These are phyloP conservation scores for Lasiodiplodia theobromae DNA, from an alignment of 2,329 filamentous ascomycete species.

Conservation along the genomic window DNA sequence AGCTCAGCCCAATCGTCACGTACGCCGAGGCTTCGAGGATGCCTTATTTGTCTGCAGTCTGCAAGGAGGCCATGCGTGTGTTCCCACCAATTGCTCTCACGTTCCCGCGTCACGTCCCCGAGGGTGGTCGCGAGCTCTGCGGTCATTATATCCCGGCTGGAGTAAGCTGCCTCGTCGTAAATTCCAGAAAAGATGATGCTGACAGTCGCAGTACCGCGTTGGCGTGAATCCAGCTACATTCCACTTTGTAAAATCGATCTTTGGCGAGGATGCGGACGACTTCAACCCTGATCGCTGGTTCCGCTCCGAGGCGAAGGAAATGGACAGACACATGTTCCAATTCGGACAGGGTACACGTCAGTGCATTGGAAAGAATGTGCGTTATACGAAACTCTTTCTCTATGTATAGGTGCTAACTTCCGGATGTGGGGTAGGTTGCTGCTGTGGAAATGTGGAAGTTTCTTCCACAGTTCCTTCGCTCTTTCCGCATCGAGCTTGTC, in stretches of 20 bases:
- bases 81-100: conserved; percentile 33
- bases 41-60: conserved; percentile 41
- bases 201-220: conserved; percentile 33
- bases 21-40: conserved; percentile 35
- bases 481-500: conserved; percentile 34
- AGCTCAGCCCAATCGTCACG: conserved; percentile 35
- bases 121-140: conserved; percentile 34
- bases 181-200: not conserved
- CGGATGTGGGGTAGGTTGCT: conserved; percentile 17
- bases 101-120: conserved; percentile 41
- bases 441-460: conserved; percentile 37
- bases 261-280: conserved; percentile 54
- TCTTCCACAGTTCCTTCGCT: conserved; percentile 35
- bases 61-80: conserved; percentile 40
- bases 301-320: conserved; percentile 30
- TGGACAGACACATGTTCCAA: conserved; percentile 35
- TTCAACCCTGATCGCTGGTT: conserved; percentile 61
- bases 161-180: conserved; percentile 32
- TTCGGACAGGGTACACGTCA: conserved; percentile 36
- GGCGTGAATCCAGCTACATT: conserved; percentile 48
- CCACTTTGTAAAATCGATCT: conserved; percentile 51
- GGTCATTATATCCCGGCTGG: conserved; percentile 44
- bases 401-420: not conserved
- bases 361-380: conserved; percentile 36
- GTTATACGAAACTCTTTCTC: not conserved